Conservation (phyloP, 2,329 filamentous ascomycete genomes). For the Chlorencoelia australis region DNA sequence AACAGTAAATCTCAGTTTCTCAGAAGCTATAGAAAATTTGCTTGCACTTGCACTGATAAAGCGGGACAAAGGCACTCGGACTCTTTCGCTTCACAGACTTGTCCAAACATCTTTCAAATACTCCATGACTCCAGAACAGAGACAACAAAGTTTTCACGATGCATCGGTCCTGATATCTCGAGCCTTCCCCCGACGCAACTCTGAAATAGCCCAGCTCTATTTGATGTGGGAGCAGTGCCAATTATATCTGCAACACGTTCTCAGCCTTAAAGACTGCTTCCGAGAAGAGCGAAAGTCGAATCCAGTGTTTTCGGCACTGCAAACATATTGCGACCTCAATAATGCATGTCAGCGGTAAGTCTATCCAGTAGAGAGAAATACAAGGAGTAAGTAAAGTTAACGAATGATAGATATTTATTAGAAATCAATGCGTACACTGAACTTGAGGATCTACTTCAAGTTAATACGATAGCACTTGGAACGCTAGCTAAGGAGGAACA, state of each 20-base stretch:
- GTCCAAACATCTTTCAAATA: too few relatives aligned
- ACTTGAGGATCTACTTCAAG: not conserved
- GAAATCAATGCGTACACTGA: not conserved
- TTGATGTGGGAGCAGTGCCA: not conserved
- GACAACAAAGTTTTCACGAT: too few relatives aligned
- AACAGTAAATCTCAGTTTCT: too few relatives aligned
- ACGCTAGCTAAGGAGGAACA: not conserved
- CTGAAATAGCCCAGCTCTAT: not conserved
- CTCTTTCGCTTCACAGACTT: too few relatives aligned
- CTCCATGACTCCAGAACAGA: too few relatives aligned
- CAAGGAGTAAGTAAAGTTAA: not conserved
- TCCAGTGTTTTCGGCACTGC: not conserved
- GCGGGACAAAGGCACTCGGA: too few relatives aligned
- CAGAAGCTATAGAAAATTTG: too few relatives aligned
- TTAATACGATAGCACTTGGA: not conserved
- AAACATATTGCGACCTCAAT: not conserved
- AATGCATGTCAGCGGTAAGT: not conserved
- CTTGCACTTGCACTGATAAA: too few relatives aligned
- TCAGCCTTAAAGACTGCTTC: not conserved
- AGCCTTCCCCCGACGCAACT: too few relatives aligned
- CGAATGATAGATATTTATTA: not conserved
- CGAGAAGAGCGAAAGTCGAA: not conserved
- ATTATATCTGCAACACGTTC: not conserved
- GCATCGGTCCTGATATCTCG: too few relatives aligned
- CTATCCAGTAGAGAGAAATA: too few relatives aligned